Percentiles rank a stretch among this genome's conserved stretches.
Evolutionary conservation across 2,329 filamentous ascomycete genomes (phyloP).

Genomic region (Phyllosticta citrichinensis): DNA sequence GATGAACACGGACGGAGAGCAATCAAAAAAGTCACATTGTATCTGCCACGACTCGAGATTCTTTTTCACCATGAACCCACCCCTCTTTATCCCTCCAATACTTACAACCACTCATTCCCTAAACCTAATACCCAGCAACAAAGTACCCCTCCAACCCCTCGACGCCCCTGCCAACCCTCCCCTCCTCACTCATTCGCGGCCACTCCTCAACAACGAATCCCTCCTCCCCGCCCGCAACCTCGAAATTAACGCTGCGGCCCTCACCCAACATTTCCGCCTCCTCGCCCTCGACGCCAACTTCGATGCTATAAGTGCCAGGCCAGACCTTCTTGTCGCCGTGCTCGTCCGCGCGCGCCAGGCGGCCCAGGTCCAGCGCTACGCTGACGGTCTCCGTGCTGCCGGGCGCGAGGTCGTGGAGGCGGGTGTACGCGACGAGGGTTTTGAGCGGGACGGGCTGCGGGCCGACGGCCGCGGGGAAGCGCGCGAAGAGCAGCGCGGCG

Average conservation of each 20-base stretch:
- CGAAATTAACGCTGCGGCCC: conserved; percentile 29
- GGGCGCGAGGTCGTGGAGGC: conserved; percentile 31
- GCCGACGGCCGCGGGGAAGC: conserved; percentile 35
- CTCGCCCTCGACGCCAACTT: conserved; percentile 15
- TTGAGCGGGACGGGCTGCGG: conserved; percentile 45
- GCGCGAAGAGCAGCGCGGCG: conserved; percentile 39
- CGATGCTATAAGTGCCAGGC: conserved; percentile 38
- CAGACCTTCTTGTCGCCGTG: conserved; percentile 43
- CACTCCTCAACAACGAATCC: conserved; percentile 31
- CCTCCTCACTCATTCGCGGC: conserved; percentile 20
- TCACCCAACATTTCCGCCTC: conserved; percentile 20
- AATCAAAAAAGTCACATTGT: too few species aligned
- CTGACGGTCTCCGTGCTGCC: conserved; percentile 22
- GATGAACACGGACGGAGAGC: too few species aligned
- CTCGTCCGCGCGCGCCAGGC: conserved; percentile 40
- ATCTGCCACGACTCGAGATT: too few species aligned
- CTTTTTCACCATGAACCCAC: too few species aligned
- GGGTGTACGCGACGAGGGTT: conserved; percentile 41
- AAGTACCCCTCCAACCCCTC: conserved; percentile 19
- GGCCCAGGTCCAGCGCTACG: conserved; percentile 39
- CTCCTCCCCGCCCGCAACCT: conserved; percentile 34
- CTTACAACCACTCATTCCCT: not conserved
- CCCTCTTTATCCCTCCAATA: too few species aligned
- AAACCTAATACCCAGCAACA: conserved; percentile 18
- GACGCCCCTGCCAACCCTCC: conserved; percentile 3